Evolutionary conservation across 371 early-diverging fungal genomes (phyloP).

Genomic region (Mortierella sp.): DNA sequence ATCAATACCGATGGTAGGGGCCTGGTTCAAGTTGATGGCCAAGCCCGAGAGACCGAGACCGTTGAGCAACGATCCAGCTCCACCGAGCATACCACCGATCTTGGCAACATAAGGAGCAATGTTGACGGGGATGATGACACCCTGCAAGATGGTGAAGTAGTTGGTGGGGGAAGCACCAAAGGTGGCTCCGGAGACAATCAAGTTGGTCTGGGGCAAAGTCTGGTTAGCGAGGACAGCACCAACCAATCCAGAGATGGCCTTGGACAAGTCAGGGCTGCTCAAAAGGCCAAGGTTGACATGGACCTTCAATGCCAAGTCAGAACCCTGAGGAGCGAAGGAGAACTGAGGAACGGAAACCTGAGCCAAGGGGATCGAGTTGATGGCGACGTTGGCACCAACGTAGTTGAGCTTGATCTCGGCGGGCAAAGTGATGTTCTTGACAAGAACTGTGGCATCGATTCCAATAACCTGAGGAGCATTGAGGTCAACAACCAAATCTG

Average conservation of each 20-base stretch:
- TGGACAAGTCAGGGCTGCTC: slow-evolving; percentile 30
- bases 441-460: slow-evolving; percentile 38
- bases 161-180: slow-evolving; percentile 47
- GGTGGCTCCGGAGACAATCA: slow-evolving; percentile 44
- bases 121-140: slow-evolving; percentile 37
- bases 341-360: slow-evolving; percentile 42
- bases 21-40: slow-evolving; percentile 53
- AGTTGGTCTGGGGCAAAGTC: slow-evolving; percentile 28
- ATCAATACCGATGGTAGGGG: slow-evolving; percentile 50
- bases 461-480: slow-evolving; percentile 54
- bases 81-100: slow-evolving; percentile 37
- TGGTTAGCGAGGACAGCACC: slow-evolving; percentile 33
- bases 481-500: slow-evolving; percentile 42
- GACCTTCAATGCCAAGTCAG: slow-evolving; percentile 33
- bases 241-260: slow-evolving; percentile 31
- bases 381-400: slow-evolving; percentile 46
- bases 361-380: slow-evolving; percentile 41
- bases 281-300: slow-evolving; percentile 33
- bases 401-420: slow-evolving; percentile 56
- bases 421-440: slow-evolving; percentile 48
- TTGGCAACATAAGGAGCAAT: slow-evolving; percentile 35
- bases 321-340: slow-evolving; percentile 34
- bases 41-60: slow-evolving; percentile 44
- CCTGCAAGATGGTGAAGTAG: slow-evolving; percentile 45
- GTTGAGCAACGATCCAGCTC: slow-evolving; percentile 47